Evolutionary conservation across 2,329 filamentous ascomycete genomes (phyloP).

Genomic region (Verruconis gallopava): DNA sequence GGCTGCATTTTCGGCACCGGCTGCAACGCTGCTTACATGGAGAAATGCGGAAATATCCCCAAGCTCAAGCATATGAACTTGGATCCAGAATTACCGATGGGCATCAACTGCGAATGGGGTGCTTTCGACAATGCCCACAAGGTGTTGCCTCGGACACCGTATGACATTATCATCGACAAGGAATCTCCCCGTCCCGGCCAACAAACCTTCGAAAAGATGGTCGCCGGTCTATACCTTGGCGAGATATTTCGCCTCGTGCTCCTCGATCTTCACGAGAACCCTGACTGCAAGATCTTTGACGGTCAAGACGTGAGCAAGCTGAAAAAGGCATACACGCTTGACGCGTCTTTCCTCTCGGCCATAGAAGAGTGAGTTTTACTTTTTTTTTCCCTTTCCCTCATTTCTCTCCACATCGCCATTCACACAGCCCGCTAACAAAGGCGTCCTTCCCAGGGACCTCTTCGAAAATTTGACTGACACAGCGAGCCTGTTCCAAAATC

Average conservation of each 20-base stretch:
- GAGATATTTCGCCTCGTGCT: constrained; percentile 87
- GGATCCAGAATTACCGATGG: constrained; percentile 71
- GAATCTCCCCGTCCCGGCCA: constrained; percentile 87
- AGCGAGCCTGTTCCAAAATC: constrained; percentile 63
- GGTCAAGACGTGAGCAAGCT: constrained; percentile 69
- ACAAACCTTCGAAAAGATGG: constrained; percentile 97
- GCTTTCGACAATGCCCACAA: constrained; percentile 92
- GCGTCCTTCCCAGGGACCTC: constrained; percentile 67
- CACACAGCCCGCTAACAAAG: too few species aligned
- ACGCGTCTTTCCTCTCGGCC: constrained; percentile 82
- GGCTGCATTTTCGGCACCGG: constrained; percentile 98
- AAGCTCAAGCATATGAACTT: constrained; percentile 90
- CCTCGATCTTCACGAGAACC: constrained; percentile 64
- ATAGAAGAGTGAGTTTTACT: constrained; percentile 56
- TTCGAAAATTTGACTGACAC: constrained; percentile 93
- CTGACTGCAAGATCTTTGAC: constrained; percentile 57
- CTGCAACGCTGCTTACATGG: constrained; percentile 98
- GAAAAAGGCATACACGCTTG: constrained; percentile 76
- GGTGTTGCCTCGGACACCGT: constrained; percentile 74
- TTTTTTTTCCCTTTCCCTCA: neutral
- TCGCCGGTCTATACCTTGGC: constrained; percentile 84
- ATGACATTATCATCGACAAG: constrained; percentile 78
- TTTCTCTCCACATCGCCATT: too few species aligned
- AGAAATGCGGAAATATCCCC: constrained; percentile 77
- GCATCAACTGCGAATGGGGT: constrained; percentile 97